Evolutionary conservation across 2,329 filamentous ascomycete genomes (phyloP), one percentile per base, ranked within the genome.

Genomic region (Thielaviopsis ethacetica): DNA sequence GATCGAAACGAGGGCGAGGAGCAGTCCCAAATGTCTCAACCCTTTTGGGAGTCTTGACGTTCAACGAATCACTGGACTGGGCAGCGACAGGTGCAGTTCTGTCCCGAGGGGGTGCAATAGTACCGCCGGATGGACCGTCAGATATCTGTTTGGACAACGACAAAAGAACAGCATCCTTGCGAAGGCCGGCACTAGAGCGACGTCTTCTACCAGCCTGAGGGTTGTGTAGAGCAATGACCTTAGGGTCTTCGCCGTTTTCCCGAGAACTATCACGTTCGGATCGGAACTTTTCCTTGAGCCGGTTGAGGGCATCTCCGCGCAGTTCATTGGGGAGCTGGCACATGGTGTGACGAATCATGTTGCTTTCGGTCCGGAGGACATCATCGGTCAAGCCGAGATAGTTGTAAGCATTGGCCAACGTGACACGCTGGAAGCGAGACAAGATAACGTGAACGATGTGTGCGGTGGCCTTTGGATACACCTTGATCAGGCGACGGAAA

Each of bases 371-470:
- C 54, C 90, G 86, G 13, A 98, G 71, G 0, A 98, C 91, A 66
- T 98, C 93, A 47, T 84, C 88, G 0, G 89, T 95, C 50, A 98
- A 72, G 1, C 94, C 93, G 17, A 98, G 81, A 66, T 98, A 98
- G 58, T 88, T 88, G 74, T 96, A 93, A 0, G 90, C 93, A 12
- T 94, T 97, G 0, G 91, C 87, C 57, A 98, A 81, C 0, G 93
- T 98, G 2, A 98, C 94, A 64, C 94, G 79, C 68, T 98, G 91
- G 56, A 98, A 84, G 54, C 94, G 82, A 2, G 94, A 96, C 34
- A 98, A 73, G 62, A 98, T 98, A 53, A 98, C 91, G 68, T 98
- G 93, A 5, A 98, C 90, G 63, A 98, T 97, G 67, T 98, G 94
- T 1, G 93, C 86, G 1, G 93, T 96, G 10, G 94, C 91, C 72